These are phyloP conservation scores for Penicillium sp. DNA, from an alignment of 2,329 filamentous ascomycete genomes.

Conservation along the genomic window DNA sequence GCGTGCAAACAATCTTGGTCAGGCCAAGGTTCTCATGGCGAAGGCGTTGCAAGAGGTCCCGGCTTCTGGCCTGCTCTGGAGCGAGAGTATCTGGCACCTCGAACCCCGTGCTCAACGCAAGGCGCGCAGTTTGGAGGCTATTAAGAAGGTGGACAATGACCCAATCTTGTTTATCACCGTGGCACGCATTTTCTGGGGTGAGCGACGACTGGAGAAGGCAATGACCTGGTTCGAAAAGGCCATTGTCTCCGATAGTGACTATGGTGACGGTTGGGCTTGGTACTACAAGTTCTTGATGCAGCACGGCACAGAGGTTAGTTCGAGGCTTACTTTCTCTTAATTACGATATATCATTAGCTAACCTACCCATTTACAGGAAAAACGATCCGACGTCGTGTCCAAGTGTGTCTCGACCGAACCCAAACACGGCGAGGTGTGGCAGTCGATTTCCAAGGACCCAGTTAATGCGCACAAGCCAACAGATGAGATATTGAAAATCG, in stretches of 20 bases:
- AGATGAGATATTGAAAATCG: constrained; percentile 81
- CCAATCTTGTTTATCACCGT: constrained; percentile 85
- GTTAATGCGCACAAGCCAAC: constrained; percentile 70
- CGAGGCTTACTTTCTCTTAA: neutral
- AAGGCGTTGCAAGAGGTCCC: constrained; percentile 89
- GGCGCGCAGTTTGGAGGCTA: constrained; percentile 84
- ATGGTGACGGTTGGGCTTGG: constrained; percentile 96
- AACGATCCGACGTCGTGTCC: constrained; percentile 76
- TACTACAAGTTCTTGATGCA: constrained; percentile 91
- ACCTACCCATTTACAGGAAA: constrained; percentile 58
- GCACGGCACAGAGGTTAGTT: constrained; percentile 75
- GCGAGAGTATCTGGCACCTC: constrained; percentile 92
- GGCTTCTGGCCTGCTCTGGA: constrained; percentile 83
- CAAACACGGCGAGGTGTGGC: constrained; percentile 90
- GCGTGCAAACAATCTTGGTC: constrained; percentile 75
- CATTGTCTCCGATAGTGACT: constrained; percentile 78
- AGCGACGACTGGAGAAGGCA: constrained; percentile 88
- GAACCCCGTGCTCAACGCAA: constrained; percentile 91
- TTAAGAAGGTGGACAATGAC: constrained; percentile 95
- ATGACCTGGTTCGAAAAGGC: constrained; percentile 98
- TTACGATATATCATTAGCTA: neutral
- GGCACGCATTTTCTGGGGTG: constrained; percentile 93
- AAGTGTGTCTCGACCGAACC: constrained; percentile 85
- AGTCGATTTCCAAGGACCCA: constrained; percentile 80
- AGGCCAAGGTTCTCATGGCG: constrained; percentile 91